Base-by-base conservation (phyloP, 202 grass and related monocot species). In the Carex arenaria region DNA sequence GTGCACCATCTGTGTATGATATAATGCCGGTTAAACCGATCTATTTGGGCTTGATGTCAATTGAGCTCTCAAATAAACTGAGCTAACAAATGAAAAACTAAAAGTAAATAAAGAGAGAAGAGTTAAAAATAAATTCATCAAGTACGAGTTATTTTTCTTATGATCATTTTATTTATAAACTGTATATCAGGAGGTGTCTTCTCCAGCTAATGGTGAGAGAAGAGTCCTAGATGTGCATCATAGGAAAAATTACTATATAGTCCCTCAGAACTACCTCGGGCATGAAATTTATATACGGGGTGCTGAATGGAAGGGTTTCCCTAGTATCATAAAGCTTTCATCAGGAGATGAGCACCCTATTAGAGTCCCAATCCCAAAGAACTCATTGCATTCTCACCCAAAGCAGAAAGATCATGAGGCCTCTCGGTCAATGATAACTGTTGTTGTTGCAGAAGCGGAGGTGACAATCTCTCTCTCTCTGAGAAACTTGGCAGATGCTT, bases 201-300 rank as follows among this genome's bases (percentile, higher is more conserved):
- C 82, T 85, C 79, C 92, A 64, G 34, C 79, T 73, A 57, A 43
- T 69, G 45, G 82, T 60, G 89, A 93, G 68, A 86, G 26, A 63
- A 89, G 90, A 73, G 85, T 93, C 78, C 47, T 95, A 81, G 91
- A 98, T 83, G 89, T 98, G 53, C 95, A 98, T 89, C 87, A 93
- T 73, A 92, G 93, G 77, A 90, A 81, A 81, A 90, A 79, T 71
- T 92, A 93, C 72, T 98, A 92, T 79, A 88, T 95, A 74, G 88
- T 98, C 75, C 95, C 95, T 31, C 92, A 93, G 84, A 98, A 98
- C 85, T 94, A 92, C 82, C 95, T 98, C 51, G 95, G 95, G 3
- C 92, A 93, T 86, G 95, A 95, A 74, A 90, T 98, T 85, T 95
- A 93, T 81, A 85, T 98, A 89, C 83, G 91, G 82, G 87, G 85